phyloP scores from a whole-genome alignment of 371 early-diverging fungal species.

The Mortierella sp. region DNA sequence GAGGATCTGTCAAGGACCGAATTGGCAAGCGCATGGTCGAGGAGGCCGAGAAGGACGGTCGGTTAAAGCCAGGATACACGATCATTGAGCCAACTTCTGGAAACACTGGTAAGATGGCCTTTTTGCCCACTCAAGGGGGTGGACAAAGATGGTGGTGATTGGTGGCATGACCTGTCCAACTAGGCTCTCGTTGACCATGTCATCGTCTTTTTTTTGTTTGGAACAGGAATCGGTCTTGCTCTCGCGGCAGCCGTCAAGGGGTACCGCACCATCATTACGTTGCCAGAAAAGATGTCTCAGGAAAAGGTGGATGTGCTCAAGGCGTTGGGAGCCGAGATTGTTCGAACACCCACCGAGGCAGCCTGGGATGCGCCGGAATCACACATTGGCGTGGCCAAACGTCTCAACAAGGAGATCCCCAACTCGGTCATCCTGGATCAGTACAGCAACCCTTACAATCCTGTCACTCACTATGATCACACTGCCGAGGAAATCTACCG shows the following conservation, averaged over 20 bases:
- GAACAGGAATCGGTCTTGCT: conserved; percentile 33
- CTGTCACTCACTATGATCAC: conserved; percentile 94
- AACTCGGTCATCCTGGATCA: conserved; percentile 96
- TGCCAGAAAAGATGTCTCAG: conserved; percentile 98
- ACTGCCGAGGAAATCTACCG: conserved; percentile 91
- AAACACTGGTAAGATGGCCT: conserved; percentile 79
- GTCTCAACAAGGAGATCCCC: conserved; percentile 92
- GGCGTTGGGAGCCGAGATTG: conserved; percentile 96
- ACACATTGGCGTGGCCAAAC: conserved; percentile 95
- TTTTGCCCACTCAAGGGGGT: neutral
- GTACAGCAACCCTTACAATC: conserved; percentile 95
- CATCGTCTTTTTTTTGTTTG: too few relatives aligned
- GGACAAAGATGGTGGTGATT: too few relatives aligned
- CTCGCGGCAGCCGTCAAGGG: conserved; percentile 94
- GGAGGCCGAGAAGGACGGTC: conserved; percentile 92
- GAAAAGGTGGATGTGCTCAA: conserved; percentile 98
- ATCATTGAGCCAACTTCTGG: conserved; percentile 98
- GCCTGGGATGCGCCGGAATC: conserved; percentile 98
- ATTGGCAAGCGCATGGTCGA: conserved; percentile 95
- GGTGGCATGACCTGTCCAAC: too few relatives aligned
- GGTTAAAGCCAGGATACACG: conserved; percentile 89
- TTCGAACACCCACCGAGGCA: conserved; percentile 98
- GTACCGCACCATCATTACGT: conserved; percentile 94
- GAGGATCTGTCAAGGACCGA: conserved; percentile 98
- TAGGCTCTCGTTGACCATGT: neutral